Base-by-base conservation (phyloP, 176 grass and related monocot species). In the Areca catechu region DNA sequence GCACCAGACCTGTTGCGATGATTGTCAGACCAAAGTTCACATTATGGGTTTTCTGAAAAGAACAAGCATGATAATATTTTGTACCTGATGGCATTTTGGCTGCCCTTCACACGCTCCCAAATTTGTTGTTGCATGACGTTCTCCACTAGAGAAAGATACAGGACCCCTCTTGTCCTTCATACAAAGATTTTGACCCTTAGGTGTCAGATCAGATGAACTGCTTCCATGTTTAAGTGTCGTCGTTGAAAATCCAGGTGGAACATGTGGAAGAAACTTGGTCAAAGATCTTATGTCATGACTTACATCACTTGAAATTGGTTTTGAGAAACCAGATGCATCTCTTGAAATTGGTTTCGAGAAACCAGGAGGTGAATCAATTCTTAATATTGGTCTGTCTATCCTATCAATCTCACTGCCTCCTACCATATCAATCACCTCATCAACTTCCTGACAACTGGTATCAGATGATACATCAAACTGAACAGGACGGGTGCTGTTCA, bases 391-490 rank as follows among this genome's bases (percentile, higher is more conserved):
- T 10, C 3, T 25, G 25, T 70, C 24, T 20, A 64, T 51, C 51
- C 21, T 30, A 17, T 57, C 61, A 65, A 55, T 53, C 28, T 63
- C 70, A 20, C 49, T 53, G 19, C 62, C 54, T 18, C 68, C 71
- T 75, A 61, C 29, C 67, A 65, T 57, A 57, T 83, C 65, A 74
- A 77, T 63, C 61, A 71, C 74, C 65, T 56, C 60, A 49, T 72
- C 65, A 58, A 71, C 60, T 30, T 82, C 68, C 70, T 79, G 72
- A 69, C 20, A 65, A 55, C 16, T 77, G 19, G 61, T 51, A 62
- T 55, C 47, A 29, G 28, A 54, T 27, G 50, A 6, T 34, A n/a
- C 60, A 71, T 43, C 56, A 53, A 48, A 29, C 22, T 49, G 22
- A 62, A 19, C 9, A 50, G 18, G n/a, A 57, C 66, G 68, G 49